Percentiles rank a stretch among this genome's conserved stretches.
Conservation (phyloP, 2,329 filamentous ascomycete species). For the Ophiostoma populinum region DNA sequence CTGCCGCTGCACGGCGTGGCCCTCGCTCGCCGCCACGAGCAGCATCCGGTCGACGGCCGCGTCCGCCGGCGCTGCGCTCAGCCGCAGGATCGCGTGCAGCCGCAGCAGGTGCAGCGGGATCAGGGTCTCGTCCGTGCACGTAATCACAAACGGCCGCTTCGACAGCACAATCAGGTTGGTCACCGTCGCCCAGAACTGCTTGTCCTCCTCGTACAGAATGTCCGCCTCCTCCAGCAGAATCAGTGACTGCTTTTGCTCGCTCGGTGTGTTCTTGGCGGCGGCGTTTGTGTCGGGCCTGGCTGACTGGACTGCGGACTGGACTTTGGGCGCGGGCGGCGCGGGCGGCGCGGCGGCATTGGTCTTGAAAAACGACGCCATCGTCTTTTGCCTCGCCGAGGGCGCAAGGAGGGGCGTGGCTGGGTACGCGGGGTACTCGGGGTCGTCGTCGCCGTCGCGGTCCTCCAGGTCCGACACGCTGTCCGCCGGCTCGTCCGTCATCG, state of each 20-base stretch:
- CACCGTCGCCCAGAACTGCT: constrained; percentile 81
- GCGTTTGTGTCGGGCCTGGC: constrained; percentile 12
- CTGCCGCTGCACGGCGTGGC: constrained; percentile 55
- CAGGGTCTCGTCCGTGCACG: constrained; percentile 82
- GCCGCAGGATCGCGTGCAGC: constrained; percentile 73
- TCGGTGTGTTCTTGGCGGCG: constrained; percentile 17
- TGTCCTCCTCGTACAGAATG: constrained; percentile 85
- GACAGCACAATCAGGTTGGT: constrained; percentile 64
- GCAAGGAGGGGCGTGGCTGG: not conserved
- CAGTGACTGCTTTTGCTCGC: constrained; percentile 71
- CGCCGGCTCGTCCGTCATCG: constrained; percentile 13
- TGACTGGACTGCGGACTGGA: not conserved
- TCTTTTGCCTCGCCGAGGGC: constrained; percentile 50
- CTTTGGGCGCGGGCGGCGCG: no score
- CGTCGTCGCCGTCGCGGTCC: constrained; percentile 4
- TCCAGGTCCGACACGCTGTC: constrained; percentile 16
- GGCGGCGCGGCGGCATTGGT: constrained; percentile 25
- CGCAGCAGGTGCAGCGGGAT: constrained; percentile 57
- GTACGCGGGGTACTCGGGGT: constrained; percentile 4
- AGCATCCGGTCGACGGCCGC: constrained; percentile 66
- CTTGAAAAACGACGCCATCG: constrained; percentile 68
- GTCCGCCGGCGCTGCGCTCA: constrained; percentile 44
- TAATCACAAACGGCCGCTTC: constrained; percentile 84
- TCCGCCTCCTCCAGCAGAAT: constrained; percentile 92
- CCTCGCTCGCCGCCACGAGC: constrained; percentile 72